Evolutionary conservation across 169 alveolate species (phyloP).

Genomic region (Plasmodium yoelii): DNA sequence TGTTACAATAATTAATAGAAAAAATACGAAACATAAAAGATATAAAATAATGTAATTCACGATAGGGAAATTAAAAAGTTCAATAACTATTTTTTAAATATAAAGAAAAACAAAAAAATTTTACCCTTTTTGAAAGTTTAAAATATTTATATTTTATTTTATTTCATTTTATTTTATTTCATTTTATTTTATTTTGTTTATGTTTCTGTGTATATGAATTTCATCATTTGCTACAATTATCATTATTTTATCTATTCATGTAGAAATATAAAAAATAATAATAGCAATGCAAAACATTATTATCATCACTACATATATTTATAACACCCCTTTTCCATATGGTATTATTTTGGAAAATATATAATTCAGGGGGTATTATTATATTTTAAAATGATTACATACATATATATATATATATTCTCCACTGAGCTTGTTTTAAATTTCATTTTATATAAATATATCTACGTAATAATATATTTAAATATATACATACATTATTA

Average conservation of each 20-base stretch:
- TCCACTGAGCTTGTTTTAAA: neutral
- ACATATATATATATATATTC: neutral
- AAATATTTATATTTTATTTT: neutral
- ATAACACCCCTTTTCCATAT: neutral
- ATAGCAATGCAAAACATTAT: neutral
- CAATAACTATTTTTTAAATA: no score
- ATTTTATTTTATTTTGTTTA: neutral
- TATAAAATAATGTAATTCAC: no score
- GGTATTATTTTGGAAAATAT: no score
- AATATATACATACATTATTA: neutral
- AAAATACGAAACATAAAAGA: no score
- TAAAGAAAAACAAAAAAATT: neutral
- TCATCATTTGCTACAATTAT: neutral
- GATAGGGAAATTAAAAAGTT: no score
- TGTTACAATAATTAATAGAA: no score
- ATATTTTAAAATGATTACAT: neutral
- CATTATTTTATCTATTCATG: neutral
- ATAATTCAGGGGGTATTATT: no score
- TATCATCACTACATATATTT: neutral
- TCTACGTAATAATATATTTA: neutral
- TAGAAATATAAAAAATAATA: neutral
- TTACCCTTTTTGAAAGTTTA: no score
- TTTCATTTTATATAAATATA: neutral
- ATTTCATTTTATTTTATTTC: no score
- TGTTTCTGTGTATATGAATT: neutral